phyloP scores from a whole-genome alignment of 352 stramenopile genomes.

The Pythium brachiatum region DNA sequence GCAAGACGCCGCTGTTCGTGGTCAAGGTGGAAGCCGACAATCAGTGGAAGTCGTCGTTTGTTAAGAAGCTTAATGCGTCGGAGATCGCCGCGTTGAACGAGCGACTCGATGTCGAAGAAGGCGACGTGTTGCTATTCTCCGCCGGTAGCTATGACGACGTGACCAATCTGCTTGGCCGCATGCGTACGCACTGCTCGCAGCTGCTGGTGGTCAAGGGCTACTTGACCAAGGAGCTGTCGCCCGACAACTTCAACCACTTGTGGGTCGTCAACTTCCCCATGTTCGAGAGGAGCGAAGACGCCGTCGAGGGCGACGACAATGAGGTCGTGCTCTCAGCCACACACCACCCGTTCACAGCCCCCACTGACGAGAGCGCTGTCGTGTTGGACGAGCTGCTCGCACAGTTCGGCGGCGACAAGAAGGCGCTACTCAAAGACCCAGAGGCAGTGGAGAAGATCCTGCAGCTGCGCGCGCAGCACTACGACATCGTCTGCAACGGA shows the following conservation, averaged over 20 bases:
- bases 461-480: conserved; percentile 73
- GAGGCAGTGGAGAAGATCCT: conserved; percentile 55
- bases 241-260: conserved; percentile 72
- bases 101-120: conserved; percentile 49
- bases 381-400: conserved; percentile 50
- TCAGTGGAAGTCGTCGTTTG: conserved; percentile 73
- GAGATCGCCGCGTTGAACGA: conserved; percentile 52
- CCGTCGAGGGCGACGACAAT: conserved; percentile 17
- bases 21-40: conserved; percentile 56
- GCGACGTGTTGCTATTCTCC: conserved; percentile 70
- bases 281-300: conserved; percentile 76
- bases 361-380: conserved; percentile 39
- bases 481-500: conserved; percentile 88
- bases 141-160: conserved; percentile 54
- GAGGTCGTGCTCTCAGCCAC: conserved; percentile 55
- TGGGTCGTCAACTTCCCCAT: conserved; percentile 89
- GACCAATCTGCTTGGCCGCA: conserved; percentile 56
- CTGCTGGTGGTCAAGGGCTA: conserved; percentile 57
- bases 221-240: conserved; percentile 57
- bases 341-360: conserved; percentile 87
- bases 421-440: conserved; percentile 47
- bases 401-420: conserved; percentile 6
- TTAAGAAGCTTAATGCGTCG: conserved; percentile 47
- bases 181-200: conserved; percentile 64
- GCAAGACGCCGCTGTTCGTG: conserved; percentile 43